Percentiles rank a stretch among this genome's conserved stretches.
Conservation (phyloP, 1,139 yeast genomes). For the Blastobotrys buckinghamii region DNA sequence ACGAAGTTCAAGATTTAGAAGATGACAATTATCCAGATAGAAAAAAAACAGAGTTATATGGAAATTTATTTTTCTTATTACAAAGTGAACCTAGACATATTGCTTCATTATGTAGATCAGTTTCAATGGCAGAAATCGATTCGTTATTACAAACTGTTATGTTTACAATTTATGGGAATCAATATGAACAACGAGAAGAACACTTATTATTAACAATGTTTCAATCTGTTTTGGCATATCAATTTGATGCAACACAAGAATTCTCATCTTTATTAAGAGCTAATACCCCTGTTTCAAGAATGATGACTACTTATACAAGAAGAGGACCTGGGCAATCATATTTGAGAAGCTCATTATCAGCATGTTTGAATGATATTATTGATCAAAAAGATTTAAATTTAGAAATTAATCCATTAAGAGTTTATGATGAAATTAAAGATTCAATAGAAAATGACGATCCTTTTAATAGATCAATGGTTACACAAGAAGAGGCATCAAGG, state of each 20-base stretch:
- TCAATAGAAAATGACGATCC: conserved; percentile 19
- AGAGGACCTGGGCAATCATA: conserved; percentile 41
- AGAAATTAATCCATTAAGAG: conserved; percentile 36
- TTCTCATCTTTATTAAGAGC: conserved; percentile 37
- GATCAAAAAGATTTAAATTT: conserved; percentile 30
- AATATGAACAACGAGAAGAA: conserved; percentile 40
- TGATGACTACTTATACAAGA: conserved; percentile 41
- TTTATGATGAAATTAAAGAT: conserved; percentile 31
- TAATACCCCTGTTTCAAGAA: conserved; percentile 39
- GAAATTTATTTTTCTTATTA: conserved; percentile 36
- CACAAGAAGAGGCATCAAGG: conserved; percentile 32
- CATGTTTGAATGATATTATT: conserved; percentile 30
- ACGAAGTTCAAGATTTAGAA: conserved; percentile 17
- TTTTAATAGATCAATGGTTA: conserved; percentile 23
- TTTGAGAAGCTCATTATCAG: conserved; percentile 33
- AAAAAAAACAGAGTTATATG: conserved; percentile 33
- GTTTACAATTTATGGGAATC: conserved; percentile 42
- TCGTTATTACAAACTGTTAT: conserved; percentile 39
- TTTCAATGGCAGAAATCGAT: conserved; percentile 38
- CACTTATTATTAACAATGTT: conserved; percentile 37
- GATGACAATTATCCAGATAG: conserved; percentile 27
- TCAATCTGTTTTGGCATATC: conserved; percentile 37
- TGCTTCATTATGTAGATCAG: conserved; percentile 34
- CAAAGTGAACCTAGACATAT: conserved; percentile 39
- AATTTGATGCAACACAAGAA: conserved; percentile 37